Evolutionary conservation across 2,329 filamentous ascomycete species (phyloP), one percentile per base, ranked within the genome.

Genomic region (Aureobasidium melanogenum): DNA sequence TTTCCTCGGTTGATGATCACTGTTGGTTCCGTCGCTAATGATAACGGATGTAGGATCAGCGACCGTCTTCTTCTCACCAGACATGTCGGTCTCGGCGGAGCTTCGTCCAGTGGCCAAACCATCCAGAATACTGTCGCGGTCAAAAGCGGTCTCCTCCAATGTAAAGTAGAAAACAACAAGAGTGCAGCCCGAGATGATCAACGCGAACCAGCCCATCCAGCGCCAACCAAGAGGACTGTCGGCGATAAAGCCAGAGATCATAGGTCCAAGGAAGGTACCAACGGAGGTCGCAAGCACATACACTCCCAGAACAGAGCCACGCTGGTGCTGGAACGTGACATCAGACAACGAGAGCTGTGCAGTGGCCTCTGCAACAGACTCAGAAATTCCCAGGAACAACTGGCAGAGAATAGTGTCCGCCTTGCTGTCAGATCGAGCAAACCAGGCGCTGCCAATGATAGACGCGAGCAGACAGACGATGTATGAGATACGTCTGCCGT

Each of bases 321-420:
- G 77, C 63, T 82, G 80, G 65, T 84, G 82, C 70, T 83, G 79
- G 63, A 80, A 84, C 73, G 82, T 84, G 32, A 84, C 75, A 65
- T 84, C 82, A 8, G 81, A 79, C 30, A 84, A 72, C 1, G 80
- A 82, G n/a, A 83, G 70, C 66, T 84, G 82, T 7, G 81, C 81
- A 32, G 80, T 76, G 0, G 82, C 81, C 68, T 84, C 82, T 1
- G 80, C 81, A 44, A 80, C 80, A 9, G 80, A 76, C 69, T 84
- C 81, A 5, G 81, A 83, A 2, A 80, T 80, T 17, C 82, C 82
- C 2, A 84, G 79, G 60, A 84, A 83, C 2, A 84, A 73, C 67
- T 84, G 82, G 50, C 79, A 80, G 76, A 79, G 82, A 60, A 83
- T 77, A 2, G 79, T 77, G 61, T 82, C 79, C 17, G 71, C 67